Base-by-base conservation (phyloP, 202 grass and related monocot genomes). In the Elaeis oleifera region DNA sequence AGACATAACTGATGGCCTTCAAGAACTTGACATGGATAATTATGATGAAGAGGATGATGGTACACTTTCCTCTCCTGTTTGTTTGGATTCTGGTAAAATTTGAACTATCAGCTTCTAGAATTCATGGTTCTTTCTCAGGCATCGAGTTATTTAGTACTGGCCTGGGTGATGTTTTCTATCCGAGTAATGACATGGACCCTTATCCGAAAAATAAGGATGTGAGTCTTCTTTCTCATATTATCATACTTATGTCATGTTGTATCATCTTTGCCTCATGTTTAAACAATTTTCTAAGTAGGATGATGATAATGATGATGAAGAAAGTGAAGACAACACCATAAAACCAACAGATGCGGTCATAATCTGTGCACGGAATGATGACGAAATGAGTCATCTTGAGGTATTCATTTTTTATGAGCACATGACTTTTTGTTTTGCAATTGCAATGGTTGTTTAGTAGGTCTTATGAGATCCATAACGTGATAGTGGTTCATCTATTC, bases 31-130 rank as follows among this genome's bases (percentile, higher is more conserved):
- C 71, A 89, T 91, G 92, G 92, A 97, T 19, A 59, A 68, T 13
- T 91, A 97, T 49, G 92, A 92, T n/a, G 88, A 96, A 0, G 84
- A 92, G 68, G 84, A 82, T 17, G 82, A 92, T 32, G 92, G 88
- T 89, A 17, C 15, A 20, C 17, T 7, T 4, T 36, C 3, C 3
- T 9, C 6, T 1, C 6, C 0, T 36, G 0, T 36, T 36, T 36
- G 31, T 36, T 36, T 8, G 6, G 6, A 36, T 8, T 36, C 5
- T 36, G 31, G 6, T 31, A 3, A 31, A 31, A 31, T 36, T 36
- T 36, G 31, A 20, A 20, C 20, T 20, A 20, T 20, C 20, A 20
- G 20, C 20, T 20, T 20, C 20, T 20, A 20, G 20, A 20, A 20
- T 20, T 20, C 20, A 20, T 20, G 20, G 20, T 20, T 20, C 20